Base-by-base conservation (phyloP, 768 basidiomycete genomes). In the Boletus coccyginus region DNA sequence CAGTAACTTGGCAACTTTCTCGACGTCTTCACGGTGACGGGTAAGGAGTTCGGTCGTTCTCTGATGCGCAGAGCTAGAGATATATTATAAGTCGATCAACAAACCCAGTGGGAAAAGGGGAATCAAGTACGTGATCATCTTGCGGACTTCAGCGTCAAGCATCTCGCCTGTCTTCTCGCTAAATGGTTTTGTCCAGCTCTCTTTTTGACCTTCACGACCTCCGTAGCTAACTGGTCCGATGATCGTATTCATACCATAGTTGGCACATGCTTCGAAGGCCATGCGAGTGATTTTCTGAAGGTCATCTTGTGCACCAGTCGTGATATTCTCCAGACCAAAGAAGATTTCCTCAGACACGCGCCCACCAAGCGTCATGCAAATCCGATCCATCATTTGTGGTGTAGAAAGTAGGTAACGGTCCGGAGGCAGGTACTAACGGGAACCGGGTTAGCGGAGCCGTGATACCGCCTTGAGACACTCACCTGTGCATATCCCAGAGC, bases 271-370 rank as follows among this genome's bases (percentile, higher is more conserved):
- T 73, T 98, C 94, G 60, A 95, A 97, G 16, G 97, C 97, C 90
- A 98, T 95, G 57, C 88, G 84, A 5, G 97, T 98, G 59, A 99
- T 96, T 77, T 98, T 98, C 74, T 95, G 93, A 42, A 99, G 77
- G 69, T 99, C 97, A 66, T 99, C 97, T 74, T 98, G 94, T 4
- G 97, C 97, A 58, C 97, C 97, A 4, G 96, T 95, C 2, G 97
- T 99, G 71, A 99, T 95, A 63, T 93, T 92, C 66, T 88, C 88
- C 7, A 69, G 57, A 19, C 92, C 92, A 68, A 99, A 99, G 78
- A 98, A 97, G 56, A 99, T 95, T 73, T 99, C 97, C 74, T 99
- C 97, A 0, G 95, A 90, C 9, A 98, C 96, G 50, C 97, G 90
- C 12, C 97, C 97, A 55, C 97, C 97, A 24, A 99, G 82, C 0